Evolutionary conservation across 352 stramenopile species (phyloP), one percentile per base, ranked within the genome.

Genomic region (Pythium periplocum): DNA sequence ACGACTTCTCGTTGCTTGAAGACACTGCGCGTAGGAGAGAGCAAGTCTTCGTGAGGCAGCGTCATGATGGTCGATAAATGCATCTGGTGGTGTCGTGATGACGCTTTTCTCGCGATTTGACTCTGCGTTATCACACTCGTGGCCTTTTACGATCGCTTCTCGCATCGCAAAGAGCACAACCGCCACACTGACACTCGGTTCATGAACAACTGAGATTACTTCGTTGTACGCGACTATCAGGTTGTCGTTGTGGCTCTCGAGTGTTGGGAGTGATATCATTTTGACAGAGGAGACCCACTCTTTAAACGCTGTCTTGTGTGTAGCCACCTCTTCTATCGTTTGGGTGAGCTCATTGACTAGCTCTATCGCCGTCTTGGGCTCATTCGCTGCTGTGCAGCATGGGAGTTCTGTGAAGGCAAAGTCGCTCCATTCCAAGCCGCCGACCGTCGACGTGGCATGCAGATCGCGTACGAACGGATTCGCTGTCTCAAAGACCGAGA

Each of bases 351-450:
- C 72, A 4, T 47, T 55, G 3, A 68, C 46, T 30, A 91, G 51
- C 0, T 80, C 72, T 0, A 47, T 59, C 0, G 60, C 1, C 1
- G 46, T 49, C 35, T 62, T 77, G 39, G 33, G 32, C 8, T 75
- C 62, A 6, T 32, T 61, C 9, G 17, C 50, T 10, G 35, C 30
- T 11, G 45, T 35, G 6, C 57, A 62, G 46, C 71, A 81, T 34
- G 50, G 30, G 17, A 91, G 34, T 32, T 79, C 67, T 0, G 75
- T 67, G 52, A 89, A 87, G n/a, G 71, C 62, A 53, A 91, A 88
- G 58, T 89, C 81, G n/a, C 67, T 88, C 81, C 81, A 89, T 61
- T 86, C 70, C 31, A 91, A 51, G 0, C 78, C 75, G 2, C 78
- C 74, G 11, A 78, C 7, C 38, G 38, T 42, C 7, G 38, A 42